These are phyloP conservation scores for Cytospora piceae DNA, from an alignment of 2,329 filamentous ascomycete species.

Conservation along the genomic window DNA sequence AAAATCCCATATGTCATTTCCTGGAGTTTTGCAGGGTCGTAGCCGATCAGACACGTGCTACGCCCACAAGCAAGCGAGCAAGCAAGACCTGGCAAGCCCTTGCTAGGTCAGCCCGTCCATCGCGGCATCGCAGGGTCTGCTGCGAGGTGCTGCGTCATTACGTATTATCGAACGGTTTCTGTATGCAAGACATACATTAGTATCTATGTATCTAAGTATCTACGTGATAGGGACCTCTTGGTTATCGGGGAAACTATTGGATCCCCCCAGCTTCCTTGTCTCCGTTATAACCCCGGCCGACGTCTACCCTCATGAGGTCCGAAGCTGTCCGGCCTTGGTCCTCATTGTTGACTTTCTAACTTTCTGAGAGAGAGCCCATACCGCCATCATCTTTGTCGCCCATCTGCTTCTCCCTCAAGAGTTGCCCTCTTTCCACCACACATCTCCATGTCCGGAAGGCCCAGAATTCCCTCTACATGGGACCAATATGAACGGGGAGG, in stretches of 20 bases:
- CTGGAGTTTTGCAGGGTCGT: background rate
- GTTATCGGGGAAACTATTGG: conserved; percentile 3
- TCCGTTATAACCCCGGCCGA: conserved; percentile 9
- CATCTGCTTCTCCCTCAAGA: background rate
- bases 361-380: background rate
- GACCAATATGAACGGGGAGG: conserved; percentile 50
- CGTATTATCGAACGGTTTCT: conserved; percentile 17
- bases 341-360: background rate
- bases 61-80: background rate
- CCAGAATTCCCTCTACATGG: conserved; percentile 48
- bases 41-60: background rate
- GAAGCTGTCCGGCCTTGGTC: background rate
- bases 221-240: conserved; percentile 12
- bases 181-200: conserved; percentile 13
- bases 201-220: background rate
- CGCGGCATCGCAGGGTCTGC: background rate
- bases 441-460: conserved; percentile 25
- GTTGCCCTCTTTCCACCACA: background rate
- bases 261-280: background rate
- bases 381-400: background rate
- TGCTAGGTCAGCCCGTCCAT: background rate
- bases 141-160: conserved; percentile 20
- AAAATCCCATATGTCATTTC: background rate
- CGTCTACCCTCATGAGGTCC: conserved; percentile 4
- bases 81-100: background rate